A percentile compares a stretch with the other conserved stretches of the same genome.
phyloP scores from a whole-genome alignment of 1,284 basidiomycete genomes.

The Naganishia sp. region DNA sequence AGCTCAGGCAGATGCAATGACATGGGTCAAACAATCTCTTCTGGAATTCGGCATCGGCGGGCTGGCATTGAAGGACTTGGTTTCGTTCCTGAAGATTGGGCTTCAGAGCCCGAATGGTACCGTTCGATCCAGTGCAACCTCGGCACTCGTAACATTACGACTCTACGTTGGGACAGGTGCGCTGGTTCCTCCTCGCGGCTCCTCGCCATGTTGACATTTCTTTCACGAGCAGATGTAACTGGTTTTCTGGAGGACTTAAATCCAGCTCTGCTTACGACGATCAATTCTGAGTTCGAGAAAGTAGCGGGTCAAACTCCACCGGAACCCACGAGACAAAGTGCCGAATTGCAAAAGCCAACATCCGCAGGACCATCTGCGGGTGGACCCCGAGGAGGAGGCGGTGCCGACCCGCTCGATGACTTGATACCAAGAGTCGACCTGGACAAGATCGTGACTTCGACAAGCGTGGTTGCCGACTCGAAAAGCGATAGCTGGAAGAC shows the following conservation, averaged over 20 bases:
- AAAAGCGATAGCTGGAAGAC: slow-evolving; percentile 96
- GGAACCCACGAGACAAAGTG: slow-evolving; percentile 73
- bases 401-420: slow-evolving; percentile 79
- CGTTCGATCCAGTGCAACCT: slow-evolving; percentile 94
- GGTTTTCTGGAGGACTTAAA: slow-evolving; percentile 93
- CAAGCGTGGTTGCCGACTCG: slow-evolving; percentile 75
- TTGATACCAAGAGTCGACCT: slow-evolving; percentile 93
- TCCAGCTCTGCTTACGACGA: slow-evolving; percentile 87
- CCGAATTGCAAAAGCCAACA: slow-evolving; percentile 64
- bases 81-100: slow-evolving; percentile 85
- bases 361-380: slow-evolving; percentile 36
- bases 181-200: slow-evolving; percentile 42
- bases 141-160: slow-evolving; percentile 85
- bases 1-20: slow-evolving; percentile 85
- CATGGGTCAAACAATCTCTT: slow-evolving; percentile 85
- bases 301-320: slow-evolving; percentile 78
- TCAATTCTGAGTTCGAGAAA: slow-evolving; percentile 90
- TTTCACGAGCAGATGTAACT: slow-evolving; percentile 67
- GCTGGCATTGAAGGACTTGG: slow-evolving; percentile 76
- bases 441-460: slow-evolving; percentile 81
- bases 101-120: slow-evolving; percentile 92
- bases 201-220: too few species aligned
- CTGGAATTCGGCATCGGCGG: slow-evolving; percentile 92
- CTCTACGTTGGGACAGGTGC: slow-evolving; percentile 85
- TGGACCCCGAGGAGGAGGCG: slow-evolving; percentile 52